phyloP scores from a whole-genome alignment of 2,329 filamentous ascomycete species.

The Exophiala viscosa region DNA sequence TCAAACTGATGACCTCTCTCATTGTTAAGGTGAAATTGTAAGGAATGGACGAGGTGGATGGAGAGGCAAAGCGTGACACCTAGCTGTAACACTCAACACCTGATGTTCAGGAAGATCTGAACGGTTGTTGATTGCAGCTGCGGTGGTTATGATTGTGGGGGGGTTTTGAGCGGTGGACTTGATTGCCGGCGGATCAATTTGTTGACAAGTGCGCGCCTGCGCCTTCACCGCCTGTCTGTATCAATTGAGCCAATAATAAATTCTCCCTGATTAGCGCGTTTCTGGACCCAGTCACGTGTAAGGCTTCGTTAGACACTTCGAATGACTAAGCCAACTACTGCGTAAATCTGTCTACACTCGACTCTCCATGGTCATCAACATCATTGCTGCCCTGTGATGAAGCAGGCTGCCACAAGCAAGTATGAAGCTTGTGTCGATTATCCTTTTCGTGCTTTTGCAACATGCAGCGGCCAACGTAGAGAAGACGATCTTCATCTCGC shows the following conservation, averaged over 20 bases:
- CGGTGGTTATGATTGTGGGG: conserved; percentile 24
- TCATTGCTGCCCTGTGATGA: background rate
- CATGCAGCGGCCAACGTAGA: conserved; percentile 69
- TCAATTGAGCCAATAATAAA: background rate
- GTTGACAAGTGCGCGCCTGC: conserved; percentile 21
- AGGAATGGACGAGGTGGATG: conserved; percentile 8
- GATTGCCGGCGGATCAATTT: conserved; percentile 8
- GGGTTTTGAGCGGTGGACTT: conserved; percentile 12
- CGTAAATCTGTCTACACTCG: too few relatives aligned
- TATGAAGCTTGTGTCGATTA: background rate
- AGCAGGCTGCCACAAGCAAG: background rate
- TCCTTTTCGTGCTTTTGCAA: background rate
- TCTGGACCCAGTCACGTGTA: conserved; percentile 1
- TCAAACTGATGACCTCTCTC: conserved; percentile 99
- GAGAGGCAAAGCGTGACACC: conserved; percentile 4
- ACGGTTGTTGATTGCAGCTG: conserved; percentile 25
- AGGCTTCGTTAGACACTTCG: too few relatives aligned
- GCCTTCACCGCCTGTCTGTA: conserved; percentile 20
- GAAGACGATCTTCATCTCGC: conserved; percentile 83
- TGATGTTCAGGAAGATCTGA: conserved; percentile 19
- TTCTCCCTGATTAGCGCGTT: conserved; percentile 1
- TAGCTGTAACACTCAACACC: conserved; percentile 9
- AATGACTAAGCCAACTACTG: too few relatives aligned
- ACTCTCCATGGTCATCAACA: too few relatives aligned
- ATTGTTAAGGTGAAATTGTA: conserved; percentile 54